Evolutionary conservation across 768 basidiomycete genomes (phyloP), one percentile per base, ranked within the genome.

Genomic region (Lactarius vividus): DNA sequence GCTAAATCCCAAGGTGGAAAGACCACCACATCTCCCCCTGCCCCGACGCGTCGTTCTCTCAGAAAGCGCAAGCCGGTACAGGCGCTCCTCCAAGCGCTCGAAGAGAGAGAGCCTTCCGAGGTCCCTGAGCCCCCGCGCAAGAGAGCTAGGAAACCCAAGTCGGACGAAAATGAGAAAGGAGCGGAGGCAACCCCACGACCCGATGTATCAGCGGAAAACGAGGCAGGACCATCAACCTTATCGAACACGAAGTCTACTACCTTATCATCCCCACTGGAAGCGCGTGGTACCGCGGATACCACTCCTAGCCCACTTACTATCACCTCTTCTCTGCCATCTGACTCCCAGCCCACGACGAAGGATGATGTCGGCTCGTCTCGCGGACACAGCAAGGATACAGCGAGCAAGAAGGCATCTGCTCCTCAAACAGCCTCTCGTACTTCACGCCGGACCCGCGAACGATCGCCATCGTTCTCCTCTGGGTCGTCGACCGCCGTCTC

Each of bases 401-500:
- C 26, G 39, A 52, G 44, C 13, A 69, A 63, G 61, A 63, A 67
- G 54, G 42, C 11, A 29, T 42, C 33, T 1, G 28, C 37, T 15
- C 58, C 56, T 28, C 7, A 55, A 8, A n/a, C 42, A 18, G 35
- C 67, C 10, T 55, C 67, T 31, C 67, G 67, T 40, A 13, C 55
- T 15, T 69, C 59, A 28, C 68, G 68, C 62, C 62, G 46, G 23
- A 8, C 54, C 28, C 64, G 56, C 39, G 56, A 61, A 39, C 54
- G 70, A 57, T 56, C 68, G 1, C 61, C 62, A 2, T 62, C 64
- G 28, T 55, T 69, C 64, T 54, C 64, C 62, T 69, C 70, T 4
- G 68, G 63, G 7, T 68, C 67, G 16, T 69, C 70, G 5, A 66
- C 68, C 9, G 68, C 67, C n/a, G 61, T 61, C 16, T 69, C 70